Base-by-base conservation (phyloP, 768 basidiomycete genomes). In the Xerocomus spinulosus region DNA sequence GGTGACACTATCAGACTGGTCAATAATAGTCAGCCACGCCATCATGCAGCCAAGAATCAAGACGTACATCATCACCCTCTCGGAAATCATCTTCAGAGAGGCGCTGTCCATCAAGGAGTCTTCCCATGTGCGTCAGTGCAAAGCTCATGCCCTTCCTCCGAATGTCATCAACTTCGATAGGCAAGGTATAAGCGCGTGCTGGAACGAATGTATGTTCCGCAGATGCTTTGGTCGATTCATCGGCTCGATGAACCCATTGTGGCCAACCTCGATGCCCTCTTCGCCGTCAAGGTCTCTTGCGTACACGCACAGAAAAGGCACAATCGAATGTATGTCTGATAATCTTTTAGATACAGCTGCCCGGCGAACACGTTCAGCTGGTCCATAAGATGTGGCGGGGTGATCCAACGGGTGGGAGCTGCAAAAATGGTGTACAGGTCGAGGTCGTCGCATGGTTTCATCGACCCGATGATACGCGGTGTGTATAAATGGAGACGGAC, bases 401-500 rank as follows among this genome's bases (percentile, higher is more conserved):
- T 17, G 3, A 23, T 39, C 48, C 41, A 47, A 5, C 21, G 36
- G 5, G 15, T 14, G 8, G 40, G 44, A 7, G 36, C 17, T 3
- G 47, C 9, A 18, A 54, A 56, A 20, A 52, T 36, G n/a, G 13
- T 24, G 13, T 51, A 45, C 12, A 59, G 50, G 1, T 9, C 23
- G 12, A 64, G 57, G 24, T 63, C 52, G 17, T 75, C 74, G 38
- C 68, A 68, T 9, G 70, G 53, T 25, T 56, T 53, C 64, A 68
- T 68, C 2, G 56, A 54, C 24, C 59, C 46, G 5, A 56, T 65
- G 29, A 67, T 66, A 6, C 70, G 59, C 6, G 75, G 70, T 2
- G 70, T 52, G 50, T 76, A 76, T 1, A 68, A 28, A 49, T 74
- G 73, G 17, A 77, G 62, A 40, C 66, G 60, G 7, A 72, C 70